These are phyloP conservation scores for Diaporthe humulicola DNA, from an alignment of 2,329 filamentous ascomycete genomes.

Conservation along the genomic window DNA sequence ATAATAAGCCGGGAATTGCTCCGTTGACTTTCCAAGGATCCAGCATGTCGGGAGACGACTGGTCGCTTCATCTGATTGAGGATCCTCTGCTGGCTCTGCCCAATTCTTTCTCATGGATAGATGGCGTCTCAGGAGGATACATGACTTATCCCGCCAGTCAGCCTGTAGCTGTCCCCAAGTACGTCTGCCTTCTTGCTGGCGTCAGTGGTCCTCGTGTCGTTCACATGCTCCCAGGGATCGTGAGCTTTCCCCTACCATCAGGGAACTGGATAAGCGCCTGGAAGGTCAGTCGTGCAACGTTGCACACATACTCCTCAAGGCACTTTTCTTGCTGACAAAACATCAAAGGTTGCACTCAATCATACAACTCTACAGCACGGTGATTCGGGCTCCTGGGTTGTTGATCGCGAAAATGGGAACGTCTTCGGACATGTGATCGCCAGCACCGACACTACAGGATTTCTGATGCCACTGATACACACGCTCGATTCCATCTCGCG, in stretches of 20 bases:
- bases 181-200: background rate
- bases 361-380: background rate
- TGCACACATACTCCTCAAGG: background rate
- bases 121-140: background rate
- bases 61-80: constrained; percentile 1
- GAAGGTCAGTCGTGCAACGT: background rate
- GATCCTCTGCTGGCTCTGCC: background rate
- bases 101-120: background rate
- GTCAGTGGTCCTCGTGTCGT: background rate
- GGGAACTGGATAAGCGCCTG: background rate
- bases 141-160: background rate
- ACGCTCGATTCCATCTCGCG: background rate
- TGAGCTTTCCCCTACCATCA: background rate
- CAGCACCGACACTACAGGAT: background rate
- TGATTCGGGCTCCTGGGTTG: background rate
- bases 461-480: background rate
- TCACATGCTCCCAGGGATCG: background rate
- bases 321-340: background rate
- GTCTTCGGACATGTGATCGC: background rate
- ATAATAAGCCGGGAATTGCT: background rate
- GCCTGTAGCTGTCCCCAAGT: background rate
- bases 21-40: background rate
- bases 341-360: background rate
- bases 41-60: background rate
- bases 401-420: background rate